Evolutionary conservation across 2,329 filamentous ascomycete species (phyloP), one percentile per base, ranked within the genome.

Genomic region (Laburnicola sp.): DNA sequence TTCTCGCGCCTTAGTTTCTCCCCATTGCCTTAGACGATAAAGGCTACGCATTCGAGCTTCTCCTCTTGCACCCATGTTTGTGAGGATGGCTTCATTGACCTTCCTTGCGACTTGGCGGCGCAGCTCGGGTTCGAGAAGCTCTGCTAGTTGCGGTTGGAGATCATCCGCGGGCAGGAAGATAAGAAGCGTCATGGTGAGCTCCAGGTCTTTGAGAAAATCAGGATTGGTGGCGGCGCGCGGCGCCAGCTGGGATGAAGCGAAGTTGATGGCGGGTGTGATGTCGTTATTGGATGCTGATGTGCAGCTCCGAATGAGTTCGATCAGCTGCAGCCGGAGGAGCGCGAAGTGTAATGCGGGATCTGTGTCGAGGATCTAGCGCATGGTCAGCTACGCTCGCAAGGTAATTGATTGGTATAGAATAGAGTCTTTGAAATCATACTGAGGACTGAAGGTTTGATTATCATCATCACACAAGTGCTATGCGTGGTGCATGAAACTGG

Each of bases 401-500:
- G 25, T 38, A 23, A 46, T 43, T 55, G 53, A 27, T 31, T 48
- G 45, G 42, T 32, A 54, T 27, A 16, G 35, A 32, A 23, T 48
- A 48, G 26, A 38, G 59, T 48, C 49, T 65, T 64, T 57, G 57
- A 56, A 27, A 69, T 95, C 90, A 94, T 91, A 86, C 84, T 88
- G 84, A 89, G 83, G 85, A 89, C 85, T 89, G 86, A 89, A 88
- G 86, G 66, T 71, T 82, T 84, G 79, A 80, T 86, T 86, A 82
- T 97, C 93, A 95, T 95, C 94, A 94, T 84, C 76, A 84, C 86
- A 85, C 84, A 80, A 83, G 86, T 50, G 65, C 84, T 97, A 94
- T 91, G 94, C 91, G 94, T 99, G 94, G 94, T 99, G 94, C 94
- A 99, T 99, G 93, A 96, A 86, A 92, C 81, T 88, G 60, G 82